Evolutionary conservation across 768 basidiomycete species (phyloP).

Genomic region (Jaapia argillacea): DNA sequence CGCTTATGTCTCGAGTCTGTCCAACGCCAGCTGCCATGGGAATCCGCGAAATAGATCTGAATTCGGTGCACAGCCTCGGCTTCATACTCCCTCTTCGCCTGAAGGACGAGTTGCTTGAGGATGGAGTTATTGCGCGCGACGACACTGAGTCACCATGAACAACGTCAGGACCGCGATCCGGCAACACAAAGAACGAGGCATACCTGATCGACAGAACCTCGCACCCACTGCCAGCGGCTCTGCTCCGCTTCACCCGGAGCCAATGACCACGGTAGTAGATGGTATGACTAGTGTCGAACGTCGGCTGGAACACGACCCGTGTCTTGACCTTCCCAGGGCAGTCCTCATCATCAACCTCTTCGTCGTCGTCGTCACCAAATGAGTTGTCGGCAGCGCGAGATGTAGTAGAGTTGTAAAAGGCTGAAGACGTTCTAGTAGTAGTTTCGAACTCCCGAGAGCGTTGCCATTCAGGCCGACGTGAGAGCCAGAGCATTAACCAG

Average conservation of each 20-base stretch:
- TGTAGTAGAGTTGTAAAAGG: conserved; percentile 42
- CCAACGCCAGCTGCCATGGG: conserved; percentile 82
- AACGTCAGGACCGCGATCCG: conserved; percentile 1
- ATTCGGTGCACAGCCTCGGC: conserved; percentile 81
- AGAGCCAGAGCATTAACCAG: conserved; percentile 88
- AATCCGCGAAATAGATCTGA: conserved; percentile 85
- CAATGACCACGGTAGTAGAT: conserved; percentile 83
- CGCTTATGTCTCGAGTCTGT: conserved; percentile 83
- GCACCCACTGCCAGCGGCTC: conserved; percentile 53
- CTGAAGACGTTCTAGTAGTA: conserved; percentile 63
- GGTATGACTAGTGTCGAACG: conserved; percentile 80
- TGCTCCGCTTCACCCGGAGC: conserved; percentile 63
- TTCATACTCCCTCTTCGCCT: conserved; percentile 86
- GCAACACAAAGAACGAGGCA: conserved; percentile 6
- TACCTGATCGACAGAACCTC: conserved; percentile 74
- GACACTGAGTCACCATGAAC: conserved; percentile 36
- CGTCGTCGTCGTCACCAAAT: conserved; percentile 44
- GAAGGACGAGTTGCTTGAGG: conserved; percentile 80
- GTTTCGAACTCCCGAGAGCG: conserved; percentile 85
- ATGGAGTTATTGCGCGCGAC: conserved; percentile 78
- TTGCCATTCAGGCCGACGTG: conserved; percentile 81
- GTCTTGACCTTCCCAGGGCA: conserved; percentile 60
- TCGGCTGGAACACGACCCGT: conserved; percentile 82
- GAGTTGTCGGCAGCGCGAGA: conserved; percentile 44
- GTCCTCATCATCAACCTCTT: conserved; percentile 36